phyloP scores from a whole-genome alignment of 2,329 filamentous ascomycete species.

The Cercospora sp. region DNA sequence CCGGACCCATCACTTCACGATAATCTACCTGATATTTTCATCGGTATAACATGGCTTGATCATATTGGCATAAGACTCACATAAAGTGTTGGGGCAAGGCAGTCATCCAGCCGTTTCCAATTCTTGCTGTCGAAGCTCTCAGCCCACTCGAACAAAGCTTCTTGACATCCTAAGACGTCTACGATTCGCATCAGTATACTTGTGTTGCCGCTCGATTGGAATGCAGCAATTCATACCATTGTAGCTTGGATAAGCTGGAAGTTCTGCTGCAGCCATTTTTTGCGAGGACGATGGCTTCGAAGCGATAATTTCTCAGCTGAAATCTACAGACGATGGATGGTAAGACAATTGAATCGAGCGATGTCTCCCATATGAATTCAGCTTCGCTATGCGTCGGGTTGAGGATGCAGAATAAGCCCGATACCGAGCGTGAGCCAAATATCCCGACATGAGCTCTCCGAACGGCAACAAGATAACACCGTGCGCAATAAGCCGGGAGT shows the following conservation, averaged over 20 bases:
- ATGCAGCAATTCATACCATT: background rate
- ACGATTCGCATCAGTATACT: background rate
- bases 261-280: background rate
- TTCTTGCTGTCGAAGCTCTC: slow-evolving; percentile 1
- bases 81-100: background rate
- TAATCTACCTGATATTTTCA: background rate
- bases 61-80: background rate
- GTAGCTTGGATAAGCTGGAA: background rate
- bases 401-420: background rate
- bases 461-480: background rate
- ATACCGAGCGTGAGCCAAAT: background rate
- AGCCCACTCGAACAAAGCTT: background rate
- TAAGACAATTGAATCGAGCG: background rate
- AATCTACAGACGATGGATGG: background rate
- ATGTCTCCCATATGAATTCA: background rate
- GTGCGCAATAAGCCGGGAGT: background rate
- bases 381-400: background rate
- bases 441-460: background rate
- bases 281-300: background rate
- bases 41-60: background rate
- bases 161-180: background rate
- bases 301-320: background rate
- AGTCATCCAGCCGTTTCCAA: background rate
- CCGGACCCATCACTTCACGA: background rate
- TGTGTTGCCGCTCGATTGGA: background rate